These are phyloP conservation scores for Hypoxylon sp. DNA, from an alignment of 2,329 filamentous ascomycete genomes.

Conservation along the genomic window DNA sequence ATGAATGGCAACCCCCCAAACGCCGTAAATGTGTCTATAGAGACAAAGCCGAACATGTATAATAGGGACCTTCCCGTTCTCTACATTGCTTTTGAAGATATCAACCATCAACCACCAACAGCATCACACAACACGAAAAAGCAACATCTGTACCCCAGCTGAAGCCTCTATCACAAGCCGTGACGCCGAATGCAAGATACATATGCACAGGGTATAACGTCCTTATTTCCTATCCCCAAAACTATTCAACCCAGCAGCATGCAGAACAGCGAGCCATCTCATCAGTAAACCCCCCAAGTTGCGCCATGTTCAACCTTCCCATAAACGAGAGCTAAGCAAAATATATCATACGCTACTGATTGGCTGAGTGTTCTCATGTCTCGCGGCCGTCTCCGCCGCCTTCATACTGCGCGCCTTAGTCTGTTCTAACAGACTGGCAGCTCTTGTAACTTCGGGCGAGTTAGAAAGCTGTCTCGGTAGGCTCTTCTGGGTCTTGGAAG, in stretches of 20 bases:
- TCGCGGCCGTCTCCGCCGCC: conserved; percentile 49
- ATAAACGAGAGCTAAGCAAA: conserved; percentile 25
- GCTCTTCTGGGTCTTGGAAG: conserved; percentile 48
- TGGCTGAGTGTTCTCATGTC: conserved; percentile 53
- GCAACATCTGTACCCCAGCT: conserved; percentile 22
- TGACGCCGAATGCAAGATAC: conserved; percentile 51
- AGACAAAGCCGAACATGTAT: conserved; percentile 45
- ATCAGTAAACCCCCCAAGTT: conserved; percentile 10
- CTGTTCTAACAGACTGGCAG: conserved; percentile 54
- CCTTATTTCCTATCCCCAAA: conserved; percentile 47
- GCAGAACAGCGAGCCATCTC: conserved; percentile 12
- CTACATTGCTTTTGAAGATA: conserved; percentile 29
- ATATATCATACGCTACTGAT: conserved; percentile 48
- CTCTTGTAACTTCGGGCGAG: conserved; percentile 63
- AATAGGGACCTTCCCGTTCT: conserved; percentile 42
- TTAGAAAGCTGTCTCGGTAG: conserved; percentile 54
- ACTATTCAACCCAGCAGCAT: conserved; percentile 44
- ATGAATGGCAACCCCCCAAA: conserved; percentile 42
- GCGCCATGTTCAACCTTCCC: conserved; percentile 24
- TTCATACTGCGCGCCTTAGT: conserved; percentile 52
- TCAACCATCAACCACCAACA: conserved; percentile 21
- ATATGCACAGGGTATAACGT: conserved; percentile 49
- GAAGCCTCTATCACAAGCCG: conserved; percentile 39
- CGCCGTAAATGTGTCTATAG: conserved; percentile 44
- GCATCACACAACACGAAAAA: conserved; percentile 7